A percentile compares a stretch with the other conserved stretches of the same genome.
Conservation (phyloP, 768 basidiomycete genomes). For the Tylopilus rubrobrunneus region DNA sequence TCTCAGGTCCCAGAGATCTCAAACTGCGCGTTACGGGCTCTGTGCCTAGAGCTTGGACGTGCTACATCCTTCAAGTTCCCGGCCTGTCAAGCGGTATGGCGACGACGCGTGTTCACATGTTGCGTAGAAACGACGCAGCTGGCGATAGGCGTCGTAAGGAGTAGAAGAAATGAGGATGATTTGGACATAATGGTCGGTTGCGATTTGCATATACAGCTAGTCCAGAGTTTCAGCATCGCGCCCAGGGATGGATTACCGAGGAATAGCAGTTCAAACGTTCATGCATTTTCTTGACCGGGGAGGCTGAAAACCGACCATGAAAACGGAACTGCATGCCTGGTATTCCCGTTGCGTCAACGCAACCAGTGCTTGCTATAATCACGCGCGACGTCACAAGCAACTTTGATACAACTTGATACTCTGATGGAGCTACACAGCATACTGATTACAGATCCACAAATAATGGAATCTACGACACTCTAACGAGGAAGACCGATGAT, state of each 20-base stretch:
- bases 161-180: neutral
- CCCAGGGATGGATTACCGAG: neutral
- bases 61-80: too few relatives aligned
- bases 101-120: too few relatives aligned
- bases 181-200: too few relatives aligned
- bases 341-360: neutral
- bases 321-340: neutral
- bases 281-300: too few relatives aligned
- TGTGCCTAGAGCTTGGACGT: too few relatives aligned
- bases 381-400: neutral
- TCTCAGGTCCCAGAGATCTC: too few relatives aligned
- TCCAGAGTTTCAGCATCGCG: neutral
- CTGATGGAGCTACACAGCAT: neutral
- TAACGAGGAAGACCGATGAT: neutral
- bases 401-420: neutral
- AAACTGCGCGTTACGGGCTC: too few relatives aligned
- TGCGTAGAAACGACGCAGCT: too few relatives aligned
- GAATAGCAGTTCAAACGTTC: too few relatives aligned
- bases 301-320: too few relatives aligned
- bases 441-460: constrained; percentile 3
- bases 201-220: neutral
- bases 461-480: neutral
- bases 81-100: too few relatives aligned
- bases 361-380: neutral
- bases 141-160: too few relatives aligned